Evolutionary conservation across 306 rosid genomes (phyloP).

Genomic region (Trifolium pratense): DNA sequence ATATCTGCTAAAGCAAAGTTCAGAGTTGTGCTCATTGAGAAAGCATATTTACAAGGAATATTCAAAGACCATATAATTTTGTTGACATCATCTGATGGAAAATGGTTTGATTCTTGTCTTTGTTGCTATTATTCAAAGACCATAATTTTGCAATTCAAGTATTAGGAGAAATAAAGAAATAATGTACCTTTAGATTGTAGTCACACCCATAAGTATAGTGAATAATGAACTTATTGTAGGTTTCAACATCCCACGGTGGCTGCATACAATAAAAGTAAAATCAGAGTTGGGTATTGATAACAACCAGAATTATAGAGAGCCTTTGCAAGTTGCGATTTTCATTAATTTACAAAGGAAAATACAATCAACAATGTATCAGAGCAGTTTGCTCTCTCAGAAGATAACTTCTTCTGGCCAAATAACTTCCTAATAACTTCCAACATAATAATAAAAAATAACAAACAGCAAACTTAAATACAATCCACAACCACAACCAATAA

Average conservation of each 20-base stretch:
- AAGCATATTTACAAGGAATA: slow-evolving; percentile 1
- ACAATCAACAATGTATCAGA: too few species aligned
- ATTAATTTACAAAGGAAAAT: too few species aligned
- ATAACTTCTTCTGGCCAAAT: too few species aligned
- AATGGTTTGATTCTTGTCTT: not conserved
- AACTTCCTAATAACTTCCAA: too few species aligned
- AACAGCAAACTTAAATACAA: too few species aligned
- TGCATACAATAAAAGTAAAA: slow-evolving; percentile 46
- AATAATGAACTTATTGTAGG: slow-evolving; percentile 67
- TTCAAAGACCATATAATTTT: slow-evolving; percentile 6
- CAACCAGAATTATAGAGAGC: too few species aligned
- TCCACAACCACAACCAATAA: too few species aligned
- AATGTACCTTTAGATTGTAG: slow-evolving; percentile 76
- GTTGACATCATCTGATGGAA: not conserved
- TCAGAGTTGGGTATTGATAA: slow-evolving; percentile 10
- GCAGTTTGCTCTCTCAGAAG: too few species aligned
- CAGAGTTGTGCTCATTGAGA: not conserved
- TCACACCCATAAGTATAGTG: slow-evolving; percentile 96
- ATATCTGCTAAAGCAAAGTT: slow-evolving; percentile 20
- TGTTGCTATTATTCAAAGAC: slow-evolving; percentile 10
- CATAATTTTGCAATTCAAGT: slow-evolving; percentile 8
- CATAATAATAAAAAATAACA: too few species aligned
- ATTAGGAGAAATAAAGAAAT: slow-evolving; percentile 26
- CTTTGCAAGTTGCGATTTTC: too few species aligned
- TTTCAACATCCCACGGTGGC: slow-evolving; percentile 95